phyloP scores from a whole-genome alignment of 208 protist genomes.

The Acanthamoeba castellanii region DNA sequence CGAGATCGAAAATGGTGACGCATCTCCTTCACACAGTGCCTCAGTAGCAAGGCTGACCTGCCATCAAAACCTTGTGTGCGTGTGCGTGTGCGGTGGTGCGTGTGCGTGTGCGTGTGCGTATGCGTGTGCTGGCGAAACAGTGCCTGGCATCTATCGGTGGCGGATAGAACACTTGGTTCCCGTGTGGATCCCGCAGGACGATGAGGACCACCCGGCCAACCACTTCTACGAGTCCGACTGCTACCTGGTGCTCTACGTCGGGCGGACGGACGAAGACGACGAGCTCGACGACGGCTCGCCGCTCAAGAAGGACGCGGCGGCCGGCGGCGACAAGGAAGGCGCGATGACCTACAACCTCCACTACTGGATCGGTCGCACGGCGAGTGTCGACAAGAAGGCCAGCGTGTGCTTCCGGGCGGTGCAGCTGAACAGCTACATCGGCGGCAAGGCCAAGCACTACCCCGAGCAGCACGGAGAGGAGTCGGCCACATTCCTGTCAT shows the following conservation, averaged over 20 bases:
- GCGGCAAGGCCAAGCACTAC: slow-evolving; percentile 63
- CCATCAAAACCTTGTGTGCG: neutral
- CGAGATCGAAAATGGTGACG: neutral
- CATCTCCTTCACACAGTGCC: neutral
- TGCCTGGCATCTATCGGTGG: slow-evolving; percentile 35
- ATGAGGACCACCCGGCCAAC: neutral
- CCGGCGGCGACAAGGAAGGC: neutral
- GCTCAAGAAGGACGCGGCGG: neutral
- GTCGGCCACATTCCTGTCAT: slow-evolving; percentile 10
- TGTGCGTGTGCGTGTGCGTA: too few relatives aligned
- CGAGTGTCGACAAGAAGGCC: slow-evolving; percentile 32
- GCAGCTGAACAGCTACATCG: slow-evolving; percentile 61
- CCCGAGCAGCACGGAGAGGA: slow-evolving; percentile 54
- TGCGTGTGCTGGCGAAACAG: neutral
- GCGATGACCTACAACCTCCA: slow-evolving; percentile 18
- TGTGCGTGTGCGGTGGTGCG: too few relatives aligned
- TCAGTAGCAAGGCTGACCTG: neutral
- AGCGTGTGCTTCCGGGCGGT: slow-evolving; percentile 60
- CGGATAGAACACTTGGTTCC: slow-evolving; percentile 22
- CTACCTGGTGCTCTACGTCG: slow-evolving; percentile 38
- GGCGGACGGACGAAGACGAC: neutral
- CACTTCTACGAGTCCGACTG: slow-evolving; percentile 52
- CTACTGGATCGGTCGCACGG: slow-evolving; percentile 23
- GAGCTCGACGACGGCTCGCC: neutral
- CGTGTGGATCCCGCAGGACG: neutral